Conservation (phyloP, 73 alveolate genomes). For the Paramecium primaurelia region DNA sequence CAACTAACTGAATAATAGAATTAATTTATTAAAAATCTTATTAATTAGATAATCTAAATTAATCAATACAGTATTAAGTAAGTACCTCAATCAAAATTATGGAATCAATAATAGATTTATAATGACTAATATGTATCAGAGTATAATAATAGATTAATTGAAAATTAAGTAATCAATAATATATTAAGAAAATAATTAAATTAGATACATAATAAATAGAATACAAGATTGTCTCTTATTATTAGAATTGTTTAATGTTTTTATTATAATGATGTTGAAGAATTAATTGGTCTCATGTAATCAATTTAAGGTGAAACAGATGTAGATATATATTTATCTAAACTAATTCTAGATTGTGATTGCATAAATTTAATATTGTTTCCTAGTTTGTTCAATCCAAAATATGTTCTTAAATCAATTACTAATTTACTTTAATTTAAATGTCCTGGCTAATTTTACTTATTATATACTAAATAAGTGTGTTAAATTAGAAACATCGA, state of each 20-base stretch:
- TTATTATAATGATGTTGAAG: background rate
- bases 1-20: background rate
- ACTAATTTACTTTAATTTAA: background rate
- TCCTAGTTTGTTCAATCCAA: background rate
- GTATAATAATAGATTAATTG: background rate
- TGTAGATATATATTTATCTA: background rate
- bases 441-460: slow-evolving; percentile 20
- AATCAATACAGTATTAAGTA: background rate
- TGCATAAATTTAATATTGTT: background rate
- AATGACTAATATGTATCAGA: background rate
- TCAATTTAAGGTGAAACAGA: slow-evolving; percentile 21
- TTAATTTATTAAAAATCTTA: background rate
- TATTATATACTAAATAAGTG: background rate
- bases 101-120: background rate
- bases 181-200: background rate
- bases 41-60: background rate
- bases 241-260: background rate
- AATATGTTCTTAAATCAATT: background rate
- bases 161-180: background rate
- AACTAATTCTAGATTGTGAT: background rate
- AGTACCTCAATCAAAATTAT: background rate
- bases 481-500: background rate
- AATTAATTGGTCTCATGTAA: background rate
- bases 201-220: background rate
- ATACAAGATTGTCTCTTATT: background rate